Evolutionary conservation across 2,329 filamentous ascomycete species (phyloP).

Genomic region (Fusarium sp.): DNA sequence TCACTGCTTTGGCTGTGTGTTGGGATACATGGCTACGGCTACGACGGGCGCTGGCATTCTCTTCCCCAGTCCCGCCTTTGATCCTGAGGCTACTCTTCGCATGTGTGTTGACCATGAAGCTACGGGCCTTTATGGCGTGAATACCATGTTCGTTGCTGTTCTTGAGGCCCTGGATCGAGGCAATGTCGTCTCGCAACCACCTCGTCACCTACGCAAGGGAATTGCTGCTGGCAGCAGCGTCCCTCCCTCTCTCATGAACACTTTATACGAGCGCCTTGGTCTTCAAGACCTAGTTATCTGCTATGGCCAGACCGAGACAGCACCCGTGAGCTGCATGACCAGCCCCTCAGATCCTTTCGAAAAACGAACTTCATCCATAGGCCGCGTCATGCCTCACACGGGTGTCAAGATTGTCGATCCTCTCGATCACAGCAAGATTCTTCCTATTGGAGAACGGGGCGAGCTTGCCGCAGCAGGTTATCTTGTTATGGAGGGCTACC

Average conservation of each 20-base stretch:
- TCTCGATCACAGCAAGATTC: constrained; percentile 64
- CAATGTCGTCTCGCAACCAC: constrained; percentile 40
- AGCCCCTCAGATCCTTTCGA: constrained; percentile 78
- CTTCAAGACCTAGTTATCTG: constrained; percentile 88
- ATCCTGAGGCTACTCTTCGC: constrained; percentile 76
- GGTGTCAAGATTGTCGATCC: constrained; percentile 80
- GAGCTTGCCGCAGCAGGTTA: constrained; percentile 89
- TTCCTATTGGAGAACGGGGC: constrained; percentile 76
- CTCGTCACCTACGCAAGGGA: constrained; percentile 76
- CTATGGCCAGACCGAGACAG: constrained; percentile 96
- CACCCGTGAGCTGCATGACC: constrained; percentile 84
- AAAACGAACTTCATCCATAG: constrained; percentile 81
- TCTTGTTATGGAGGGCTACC: constrained; percentile 92
- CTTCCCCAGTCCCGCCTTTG: constrained; percentile 88
- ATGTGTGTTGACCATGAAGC: constrained; percentile 66
- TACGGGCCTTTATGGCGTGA: constrained; percentile 84
- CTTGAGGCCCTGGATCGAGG: constrained; percentile 76
- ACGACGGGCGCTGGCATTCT: constrained; percentile 83
- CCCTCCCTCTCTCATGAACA: constrained; percentile 82
- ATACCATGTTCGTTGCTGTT: constrained; percentile 93
- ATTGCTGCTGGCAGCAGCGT: constrained; percentile 92
- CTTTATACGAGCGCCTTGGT: constrained; percentile 78
- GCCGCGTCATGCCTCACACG: constrained; percentile 86
- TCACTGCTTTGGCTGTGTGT: constrained; percentile 88
- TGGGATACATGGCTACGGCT: constrained; percentile 96